A percentile compares a stretch with the other conserved stretches of the same genome.
These are phyloP conservation scores for Eutrema yunnanense DNA, from an alignment of 345 rosid species.

Conservation along the genomic window DNA sequence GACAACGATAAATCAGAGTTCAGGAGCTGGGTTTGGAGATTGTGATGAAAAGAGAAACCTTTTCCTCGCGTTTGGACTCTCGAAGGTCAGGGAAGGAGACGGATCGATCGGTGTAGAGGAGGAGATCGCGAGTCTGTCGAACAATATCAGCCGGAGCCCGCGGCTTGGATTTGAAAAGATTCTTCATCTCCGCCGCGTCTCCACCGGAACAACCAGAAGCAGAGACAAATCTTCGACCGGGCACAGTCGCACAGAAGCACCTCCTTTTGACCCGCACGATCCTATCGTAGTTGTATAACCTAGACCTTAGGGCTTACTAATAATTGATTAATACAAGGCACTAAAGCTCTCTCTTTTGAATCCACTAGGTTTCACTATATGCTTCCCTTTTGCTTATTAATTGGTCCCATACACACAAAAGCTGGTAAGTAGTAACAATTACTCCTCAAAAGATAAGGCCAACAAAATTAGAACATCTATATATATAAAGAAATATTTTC, in stretches of 20 bases:
- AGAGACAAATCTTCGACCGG: not conserved
- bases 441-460: not conserved
- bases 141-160: conserved; percentile 79
- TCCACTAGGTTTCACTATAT: not conserved
- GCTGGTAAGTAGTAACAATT: not conserved
- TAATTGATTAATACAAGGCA: not conserved
- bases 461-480: not conserved
- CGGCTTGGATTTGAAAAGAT: conserved; percentile 80
- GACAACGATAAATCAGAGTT: not conserved
- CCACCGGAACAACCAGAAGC: conserved; percentile 1
- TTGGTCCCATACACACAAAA: too few relatives aligned
- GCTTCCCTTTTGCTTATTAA: too few relatives aligned
- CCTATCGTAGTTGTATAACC: conserved; percentile 8
- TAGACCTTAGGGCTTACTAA: not conserved
- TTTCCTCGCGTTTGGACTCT: conserved; percentile 59
- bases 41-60: conserved; percentile 28
- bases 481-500: too few relatives aligned
- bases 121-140: conserved; percentile 77
- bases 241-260: conserved; percentile 16
- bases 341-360: not conserved
- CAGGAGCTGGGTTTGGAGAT: not conserved
- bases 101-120: conserved; percentile 43
- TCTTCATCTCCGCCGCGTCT: conserved; percentile 52
- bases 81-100: conserved; percentile 31
- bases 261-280: conserved; percentile 21